Evolutionary conservation across 768 basidiomycete species (phyloP).

Genomic region (Lanmaoa rubissima): DNA sequence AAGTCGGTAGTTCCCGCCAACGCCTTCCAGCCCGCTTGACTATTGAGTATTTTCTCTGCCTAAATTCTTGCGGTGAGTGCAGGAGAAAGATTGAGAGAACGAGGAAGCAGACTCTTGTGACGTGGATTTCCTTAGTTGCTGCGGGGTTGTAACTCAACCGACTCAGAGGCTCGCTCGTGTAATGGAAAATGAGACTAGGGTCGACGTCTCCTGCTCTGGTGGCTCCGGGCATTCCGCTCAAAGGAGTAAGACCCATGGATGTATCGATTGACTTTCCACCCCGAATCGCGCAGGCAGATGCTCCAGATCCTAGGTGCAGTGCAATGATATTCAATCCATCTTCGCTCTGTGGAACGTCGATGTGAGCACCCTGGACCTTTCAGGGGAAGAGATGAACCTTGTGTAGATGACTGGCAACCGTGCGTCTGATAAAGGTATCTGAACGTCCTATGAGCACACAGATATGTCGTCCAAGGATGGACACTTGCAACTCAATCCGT

Average conservation of each 20-base stretch:
- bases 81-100: not conserved
- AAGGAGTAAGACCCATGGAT: constrained; percentile 88
- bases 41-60: constrained; percentile 75
- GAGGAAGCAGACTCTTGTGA: constrained; percentile 44
- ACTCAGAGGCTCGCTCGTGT: constrained; percentile 49
- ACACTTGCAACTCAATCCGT: constrained; percentile 69
- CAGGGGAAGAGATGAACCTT: constrained; percentile 39
- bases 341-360: constrained; percentile 33
- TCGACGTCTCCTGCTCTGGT: constrained; percentile 84
- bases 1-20: constrained; percentile 84
- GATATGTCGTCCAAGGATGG: not conserved
- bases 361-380: not conserved
- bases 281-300: constrained; percentile 75
- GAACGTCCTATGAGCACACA: constrained; percentile 1
- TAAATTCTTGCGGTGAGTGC: constrained; percentile 21
- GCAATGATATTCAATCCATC: constrained; percentile 69
- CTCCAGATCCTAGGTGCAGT: constrained; percentile 89
- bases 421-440: constrained; percentile 69
- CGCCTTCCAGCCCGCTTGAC: constrained; percentile 74
- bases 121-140: constrained; percentile 45
- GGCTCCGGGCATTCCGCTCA: constrained; percentile 86
- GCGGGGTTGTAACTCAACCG: constrained; percentile 51
- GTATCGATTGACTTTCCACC: constrained; percentile 78
- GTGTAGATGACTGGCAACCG: constrained; percentile 55
- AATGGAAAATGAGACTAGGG: constrained; percentile 86